Conservation (phyloP, 192 early-diverging fungal species). For the Linnemannia schmuckeri region DNA sequence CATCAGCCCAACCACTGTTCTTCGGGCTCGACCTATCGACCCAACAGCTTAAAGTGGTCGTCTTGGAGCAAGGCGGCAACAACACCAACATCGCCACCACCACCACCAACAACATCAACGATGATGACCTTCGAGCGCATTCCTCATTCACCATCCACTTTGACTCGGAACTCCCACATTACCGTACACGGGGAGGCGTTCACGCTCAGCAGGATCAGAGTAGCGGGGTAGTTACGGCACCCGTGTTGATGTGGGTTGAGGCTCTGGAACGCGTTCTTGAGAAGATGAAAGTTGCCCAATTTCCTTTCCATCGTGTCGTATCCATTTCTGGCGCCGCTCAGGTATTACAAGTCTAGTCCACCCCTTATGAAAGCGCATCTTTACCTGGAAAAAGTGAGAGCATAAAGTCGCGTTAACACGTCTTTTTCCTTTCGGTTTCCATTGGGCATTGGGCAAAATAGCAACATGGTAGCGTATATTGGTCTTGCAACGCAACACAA, state of each 20-base stretch:
- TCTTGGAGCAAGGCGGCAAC: constrained; percentile 53
- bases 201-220: not conserved
- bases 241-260: constrained; percentile 84
- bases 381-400: not conserved
- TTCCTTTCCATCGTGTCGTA: constrained; percentile 56
- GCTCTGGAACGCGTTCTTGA: constrained; percentile 75
- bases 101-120: constrained; percentile 51
- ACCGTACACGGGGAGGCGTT: constrained; percentile 41
- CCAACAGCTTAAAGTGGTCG: constrained; percentile 79
- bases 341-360: constrained; percentile 35
- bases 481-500: constrained; percentile 64
- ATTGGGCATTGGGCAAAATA: constrained; percentile 22
- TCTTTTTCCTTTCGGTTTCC: constrained; percentile 1
- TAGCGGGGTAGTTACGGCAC: constrained; percentile 67
- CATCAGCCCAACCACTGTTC: constrained; percentile 54
- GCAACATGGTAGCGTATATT: constrained; percentile 92
- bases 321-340: constrained; percentile 81
- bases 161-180: constrained; percentile 73
- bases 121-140: constrained; percentile 22
- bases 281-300: constrained; percentile 51
- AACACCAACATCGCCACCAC: constrained; percentile 27
- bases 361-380: too few species aligned
- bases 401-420: not conserved
- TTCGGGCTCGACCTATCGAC: constrained; percentile 84
- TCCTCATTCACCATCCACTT: constrained; percentile 68